A percentile compares a stretch with the other conserved stretches of the same genome.
These are phyloP conservation scores for Panaeolus cyanescens DNA, from an alignment of 768 basidiomycete genomes.

Conservation along the genomic window DNA sequence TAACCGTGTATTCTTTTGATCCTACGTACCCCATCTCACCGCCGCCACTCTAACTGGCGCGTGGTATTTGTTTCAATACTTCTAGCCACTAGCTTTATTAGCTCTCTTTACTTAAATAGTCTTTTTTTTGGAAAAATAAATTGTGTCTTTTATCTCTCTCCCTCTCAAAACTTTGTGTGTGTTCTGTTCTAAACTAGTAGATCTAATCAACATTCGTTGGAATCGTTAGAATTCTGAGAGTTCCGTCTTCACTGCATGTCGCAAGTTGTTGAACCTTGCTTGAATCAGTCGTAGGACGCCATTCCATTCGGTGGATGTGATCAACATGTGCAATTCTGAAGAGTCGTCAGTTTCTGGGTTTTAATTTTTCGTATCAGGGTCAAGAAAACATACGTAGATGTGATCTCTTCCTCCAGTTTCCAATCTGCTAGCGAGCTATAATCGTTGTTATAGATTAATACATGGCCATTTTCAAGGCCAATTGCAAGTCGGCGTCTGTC, in stretches of 20 bases:
- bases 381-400: slow-evolving; percentile 46
- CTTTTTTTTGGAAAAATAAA: slow-evolving; percentile 1
- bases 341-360: slow-evolving; percentile 2
- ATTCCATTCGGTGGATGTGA: slow-evolving; percentile 80
- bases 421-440: slow-evolving; percentile 39
- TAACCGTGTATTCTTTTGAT: slow-evolving; percentile 38
- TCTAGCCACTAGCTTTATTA: slow-evolving; percentile 23
- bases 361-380: not conserved
- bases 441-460: slow-evolving; percentile 58
- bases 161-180: not conserved
- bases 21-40: slow-evolving; percentile 40
- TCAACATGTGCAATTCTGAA: slow-evolving; percentile 72
- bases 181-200: not conserved
- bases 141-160: not conserved
- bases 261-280: slow-evolving; percentile 58
- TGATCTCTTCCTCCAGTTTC: slow-evolving; percentile 45
- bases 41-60: slow-evolving; percentile 69
- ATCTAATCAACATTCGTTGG: slow-evolving; percentile 51
- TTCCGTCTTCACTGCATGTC: slow-evolving; percentile 92
- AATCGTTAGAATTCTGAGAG: slow-evolving; percentile 76
- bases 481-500: slow-evolving; percentile 66
- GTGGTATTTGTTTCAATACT: slow-evolving; percentile 33
- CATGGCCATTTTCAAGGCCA: slow-evolving; percentile 82
- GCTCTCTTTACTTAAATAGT: slow-evolving; percentile 24
- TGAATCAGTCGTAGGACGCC: slow-evolving; percentile 53